Conservation (phyloP, 176 grass and related monocot species). For the Ampelocalamus luodianensis region DNA sequence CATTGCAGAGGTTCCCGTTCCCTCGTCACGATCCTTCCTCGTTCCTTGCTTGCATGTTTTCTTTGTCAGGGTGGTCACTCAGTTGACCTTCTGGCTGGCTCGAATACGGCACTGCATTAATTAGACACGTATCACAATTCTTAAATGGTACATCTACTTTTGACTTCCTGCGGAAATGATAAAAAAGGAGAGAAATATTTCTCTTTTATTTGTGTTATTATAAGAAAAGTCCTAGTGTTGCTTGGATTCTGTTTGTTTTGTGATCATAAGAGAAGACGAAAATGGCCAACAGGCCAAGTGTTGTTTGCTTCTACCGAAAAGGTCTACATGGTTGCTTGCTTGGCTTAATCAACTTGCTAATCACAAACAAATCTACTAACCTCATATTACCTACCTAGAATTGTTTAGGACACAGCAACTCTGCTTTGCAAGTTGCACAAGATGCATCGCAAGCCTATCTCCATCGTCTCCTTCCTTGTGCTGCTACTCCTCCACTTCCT, state of each 20-base stretch:
- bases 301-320: not conserved
- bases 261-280: not conserved
- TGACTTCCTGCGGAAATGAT: not conserved
- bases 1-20: too few relatives aligned
- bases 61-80: not conserved
- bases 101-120: not conserved
- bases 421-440: not conserved
- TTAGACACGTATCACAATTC: not conserved
- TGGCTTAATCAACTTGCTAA: not conserved
- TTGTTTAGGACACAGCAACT: not conserved
- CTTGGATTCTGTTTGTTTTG: not conserved
- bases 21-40: too few relatives aligned
- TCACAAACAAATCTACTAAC: not conserved
- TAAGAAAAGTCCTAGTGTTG: not conserved
- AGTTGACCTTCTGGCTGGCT: not conserved
- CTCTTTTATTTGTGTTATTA: not conserved
- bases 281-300: too few relatives aligned
- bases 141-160: not conserved
- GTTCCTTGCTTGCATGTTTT: not conserved
- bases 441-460: not conserved
- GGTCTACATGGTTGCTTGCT: not conserved
- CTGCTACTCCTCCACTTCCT: not conserved
- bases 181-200: not conserved
- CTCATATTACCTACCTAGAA: not conserved
- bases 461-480: constrained; percentile 9